These are phyloP conservation scores for Selaginella moellendorffii DNA, from an alignment of 75 land plant genomes.

Conservation along the genomic window DNA sequence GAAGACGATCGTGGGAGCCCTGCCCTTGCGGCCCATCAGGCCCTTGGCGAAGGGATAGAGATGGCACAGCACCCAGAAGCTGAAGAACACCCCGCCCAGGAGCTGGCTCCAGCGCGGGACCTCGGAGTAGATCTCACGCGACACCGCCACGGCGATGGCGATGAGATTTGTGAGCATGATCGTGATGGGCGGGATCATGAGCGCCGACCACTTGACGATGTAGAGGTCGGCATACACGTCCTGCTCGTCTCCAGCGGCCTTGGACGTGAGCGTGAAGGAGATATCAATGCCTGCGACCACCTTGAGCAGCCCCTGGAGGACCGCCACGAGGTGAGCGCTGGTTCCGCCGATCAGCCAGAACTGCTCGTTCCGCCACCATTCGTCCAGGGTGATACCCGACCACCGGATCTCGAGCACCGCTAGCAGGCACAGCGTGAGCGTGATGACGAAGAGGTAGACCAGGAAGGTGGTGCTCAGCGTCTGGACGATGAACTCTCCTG, in stretches of 20 bases:
- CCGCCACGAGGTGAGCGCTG: conserved; percentile 62
- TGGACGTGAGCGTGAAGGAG: conserved; percentile 53
- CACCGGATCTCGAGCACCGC: conserved; percentile 72
- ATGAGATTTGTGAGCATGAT: conserved; percentile 37
- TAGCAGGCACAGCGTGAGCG: conserved; percentile 53
- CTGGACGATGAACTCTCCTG: no score
- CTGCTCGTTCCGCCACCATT: no score
- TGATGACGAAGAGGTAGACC: no score
- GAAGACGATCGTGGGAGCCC: conserved; percentile 73
- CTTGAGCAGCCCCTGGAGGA: conserved; percentile 54
- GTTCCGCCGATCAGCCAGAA: conserved; percentile 87
- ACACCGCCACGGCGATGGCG: conserved; percentile 44
- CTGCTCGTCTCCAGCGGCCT: no score
- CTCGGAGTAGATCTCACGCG: conserved; percentile 58
- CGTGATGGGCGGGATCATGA: conserved; percentile 37
- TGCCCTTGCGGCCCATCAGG: conserved; percentile 69
- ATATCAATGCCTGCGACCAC: conserved; percentile 53
- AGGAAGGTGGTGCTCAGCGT: no score
- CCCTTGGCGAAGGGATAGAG: conserved; percentile 93
- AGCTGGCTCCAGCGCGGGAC: conserved; percentile 86
- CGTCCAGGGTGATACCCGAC: no score
- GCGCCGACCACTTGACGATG: no score
- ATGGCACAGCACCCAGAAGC: conserved; percentile 86
- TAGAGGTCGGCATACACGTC: conserved; percentile 40
- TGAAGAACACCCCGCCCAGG: conserved; percentile 87